Percentiles rank a stretch among this genome's conserved stretches.
Evolutionary conservation across 106 monocot species (phyloP).

Genomic region (Narthecium ossifragum): DNA sequence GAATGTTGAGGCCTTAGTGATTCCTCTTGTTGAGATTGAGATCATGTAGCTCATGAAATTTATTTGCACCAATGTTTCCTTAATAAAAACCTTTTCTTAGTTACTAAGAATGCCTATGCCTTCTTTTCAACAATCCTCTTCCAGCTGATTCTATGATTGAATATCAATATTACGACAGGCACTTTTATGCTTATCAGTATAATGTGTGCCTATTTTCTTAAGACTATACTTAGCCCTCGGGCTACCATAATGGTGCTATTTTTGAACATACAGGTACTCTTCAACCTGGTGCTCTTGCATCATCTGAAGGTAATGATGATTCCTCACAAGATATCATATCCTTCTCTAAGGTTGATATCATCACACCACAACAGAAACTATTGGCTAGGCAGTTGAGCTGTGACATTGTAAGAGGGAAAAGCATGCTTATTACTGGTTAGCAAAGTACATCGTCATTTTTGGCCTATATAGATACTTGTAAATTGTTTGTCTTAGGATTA

Average conservation of each 20-base stretch:
- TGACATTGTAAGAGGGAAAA: conserved; percentile 70
- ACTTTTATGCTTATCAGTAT: no score
- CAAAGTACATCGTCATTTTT: background rate
- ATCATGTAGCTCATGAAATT: no score
- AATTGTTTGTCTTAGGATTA: background rate
- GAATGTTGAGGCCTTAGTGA: no score
- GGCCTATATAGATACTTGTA: background rate
- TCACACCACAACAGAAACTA: conserved; percentile 83
- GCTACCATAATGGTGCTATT: conserved; percentile 2
- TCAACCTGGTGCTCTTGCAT: conserved; percentile 16
- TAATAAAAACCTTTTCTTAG: no score
- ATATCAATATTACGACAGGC: no score
- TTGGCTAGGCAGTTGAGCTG: conserved; percentile 72
- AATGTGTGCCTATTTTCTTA: no score
- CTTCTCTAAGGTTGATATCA: conserved; percentile 68
- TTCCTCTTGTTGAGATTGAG: no score
- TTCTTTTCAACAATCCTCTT: no score
- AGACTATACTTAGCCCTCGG: no score
- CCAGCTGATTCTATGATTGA: no score
- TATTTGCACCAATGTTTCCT: no score
- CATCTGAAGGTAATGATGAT: conserved; percentile 18
- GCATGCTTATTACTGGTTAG: conserved; percentile 91
- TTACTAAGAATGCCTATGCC: no score
- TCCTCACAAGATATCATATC: conserved; percentile 59
- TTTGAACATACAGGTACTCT: conserved; percentile 36